Conservation (phyloP, 1,284 basidiomycete species). For the Naganishia sp. region DNA sequence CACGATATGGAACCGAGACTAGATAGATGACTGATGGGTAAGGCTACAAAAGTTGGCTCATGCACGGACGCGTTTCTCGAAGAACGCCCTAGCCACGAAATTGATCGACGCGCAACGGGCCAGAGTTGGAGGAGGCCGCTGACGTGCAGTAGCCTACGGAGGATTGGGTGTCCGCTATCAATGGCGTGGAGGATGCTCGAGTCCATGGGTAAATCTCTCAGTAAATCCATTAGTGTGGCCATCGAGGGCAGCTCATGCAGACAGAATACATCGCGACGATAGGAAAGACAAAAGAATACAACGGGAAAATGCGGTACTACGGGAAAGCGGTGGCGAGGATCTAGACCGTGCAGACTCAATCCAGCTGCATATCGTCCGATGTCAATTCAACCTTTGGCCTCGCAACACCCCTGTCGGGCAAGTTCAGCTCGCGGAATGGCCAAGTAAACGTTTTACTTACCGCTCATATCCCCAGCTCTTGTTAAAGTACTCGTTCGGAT, state of each 20-base stretch:
- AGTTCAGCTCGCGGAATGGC: not conserved
- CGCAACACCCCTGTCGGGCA: constrained; percentile 6
- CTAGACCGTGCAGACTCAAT: constrained; percentile 1
- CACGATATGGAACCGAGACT: not conserved
- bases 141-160: no score
- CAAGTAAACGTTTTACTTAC: constrained; percentile 37
- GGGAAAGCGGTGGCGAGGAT: not conserved
- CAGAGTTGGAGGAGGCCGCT: not conserved
- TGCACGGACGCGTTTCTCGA: constrained; percentile 20
- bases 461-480: constrained; percentile 56
- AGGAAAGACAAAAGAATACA: no score
- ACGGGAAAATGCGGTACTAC: no score
- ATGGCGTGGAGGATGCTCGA: not conserved
- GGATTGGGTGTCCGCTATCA: not conserved
- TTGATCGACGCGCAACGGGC: constrained; percentile 12
- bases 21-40: not conserved
- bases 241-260: no score
- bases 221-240: no score
- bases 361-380: constrained; percentile 25
- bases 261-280: no score
- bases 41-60: constrained; percentile 12
- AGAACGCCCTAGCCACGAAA: constrained; percentile 1
- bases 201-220: no score
- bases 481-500: constrained; percentile 81
- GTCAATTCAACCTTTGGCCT: constrained; percentile 16